Conservation (phyloP, 73 alveolate species). For the Effrenium voratum region DNA sequence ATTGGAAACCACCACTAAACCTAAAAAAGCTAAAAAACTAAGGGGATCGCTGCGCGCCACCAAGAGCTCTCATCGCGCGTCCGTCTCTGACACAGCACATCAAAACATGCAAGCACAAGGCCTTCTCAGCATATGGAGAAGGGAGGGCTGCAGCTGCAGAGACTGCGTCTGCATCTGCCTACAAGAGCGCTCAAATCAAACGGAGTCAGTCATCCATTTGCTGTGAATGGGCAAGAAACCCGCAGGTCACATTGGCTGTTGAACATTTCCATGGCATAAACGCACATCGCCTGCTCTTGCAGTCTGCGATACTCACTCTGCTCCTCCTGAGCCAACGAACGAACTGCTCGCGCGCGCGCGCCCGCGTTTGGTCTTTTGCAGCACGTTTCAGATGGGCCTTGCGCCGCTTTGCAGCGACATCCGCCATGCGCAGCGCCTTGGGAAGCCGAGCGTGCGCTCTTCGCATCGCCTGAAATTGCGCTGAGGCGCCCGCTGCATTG, state of each 20-base stretch:
- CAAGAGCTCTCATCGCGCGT: too few species aligned
- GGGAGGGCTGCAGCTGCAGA: conserved; percentile 50
- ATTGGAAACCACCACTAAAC: too few species aligned
- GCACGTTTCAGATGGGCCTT: conserved; percentile 42
- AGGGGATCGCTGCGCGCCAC: too few species aligned
- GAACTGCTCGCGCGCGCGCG: neutral
- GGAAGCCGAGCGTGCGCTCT: neutral
- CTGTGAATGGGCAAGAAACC: too few species aligned
- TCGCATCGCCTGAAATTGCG: neutral
- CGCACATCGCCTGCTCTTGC: conserved; percentile 63
- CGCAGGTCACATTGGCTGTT: neutral
- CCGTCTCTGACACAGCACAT: neutral
- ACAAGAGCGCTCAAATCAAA: too few species aligned
- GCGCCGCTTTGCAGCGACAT: conserved; percentile 50
- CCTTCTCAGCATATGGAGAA: conserved; percentile 70
- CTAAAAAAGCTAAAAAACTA: too few species aligned
- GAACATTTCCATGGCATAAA: neutral
- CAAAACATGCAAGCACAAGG: neutral
- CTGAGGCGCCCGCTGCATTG: conserved; percentile 40
- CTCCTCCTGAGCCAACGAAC: conserved; percentile 37
- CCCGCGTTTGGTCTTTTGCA: too few species aligned
- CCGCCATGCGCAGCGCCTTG: conserved; percentile 66
- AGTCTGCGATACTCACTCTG: conserved; percentile 67
- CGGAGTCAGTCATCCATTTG: too few species aligned
- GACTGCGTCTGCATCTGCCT: conserved; percentile 79